A percentile compares a stretch with the other conserved stretches of the same genome.
These are phyloP conservation scores for Penicillium riverlandense DNA, from an alignment of 495 filamentous ascomycete species.

Conservation along the genomic window DNA sequence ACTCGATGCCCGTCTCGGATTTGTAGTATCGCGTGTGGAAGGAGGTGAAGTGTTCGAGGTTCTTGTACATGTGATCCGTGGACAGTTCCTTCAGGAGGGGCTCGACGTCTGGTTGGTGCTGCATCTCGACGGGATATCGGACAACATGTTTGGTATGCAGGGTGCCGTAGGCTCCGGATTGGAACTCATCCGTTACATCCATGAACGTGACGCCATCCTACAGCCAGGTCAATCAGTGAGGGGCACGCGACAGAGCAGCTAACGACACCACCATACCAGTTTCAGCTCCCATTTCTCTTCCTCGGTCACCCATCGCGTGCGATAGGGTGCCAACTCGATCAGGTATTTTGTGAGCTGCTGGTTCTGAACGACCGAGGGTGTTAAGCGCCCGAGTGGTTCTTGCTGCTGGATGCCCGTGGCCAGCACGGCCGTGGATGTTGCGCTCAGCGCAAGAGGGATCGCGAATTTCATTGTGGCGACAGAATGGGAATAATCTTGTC, in stretches of 20 bases:
- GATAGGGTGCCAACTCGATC: slow-evolving; percentile 82
- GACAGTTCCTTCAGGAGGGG: slow-evolving; percentile 61
- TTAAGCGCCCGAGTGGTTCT: slow-evolving; percentile 14
- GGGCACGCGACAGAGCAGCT: neutral
- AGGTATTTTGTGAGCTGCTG: slow-evolving; percentile 51
- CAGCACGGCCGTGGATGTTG: slow-evolving; percentile 23
- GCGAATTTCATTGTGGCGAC: slow-evolving; percentile 23
- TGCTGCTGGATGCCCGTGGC: slow-evolving; percentile 34
- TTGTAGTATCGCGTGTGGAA: slow-evolving; percentile 91
- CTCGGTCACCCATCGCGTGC: slow-evolving; percentile 80
- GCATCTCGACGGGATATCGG: slow-evolving; percentile 61
- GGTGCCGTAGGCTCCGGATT: slow-evolving; percentile 26
- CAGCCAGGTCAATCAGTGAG: neutral
- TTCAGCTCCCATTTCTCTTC: slow-evolving; percentile 91
- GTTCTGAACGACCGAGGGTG: slow-evolving; percentile 23
- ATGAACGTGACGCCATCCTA: slow-evolving; percentile 87
- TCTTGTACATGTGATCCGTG: slow-evolving; percentile 68
- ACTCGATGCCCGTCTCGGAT: slow-evolving; percentile 76
- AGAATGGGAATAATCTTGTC: neutral
- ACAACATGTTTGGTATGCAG: slow-evolving; percentile 23
- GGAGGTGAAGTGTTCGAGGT: slow-evolving; percentile 70
- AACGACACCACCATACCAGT: slow-evolving; percentile 59
- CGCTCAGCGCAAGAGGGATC: slow-evolving; percentile 22
- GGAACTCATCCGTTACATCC: slow-evolving; percentile 71
- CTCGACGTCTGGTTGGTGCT: slow-evolving; percentile 56